phyloP scores from a whole-genome alignment of 2,329 filamentous ascomycete species.

The Calonectria hawksworthii region DNA sequence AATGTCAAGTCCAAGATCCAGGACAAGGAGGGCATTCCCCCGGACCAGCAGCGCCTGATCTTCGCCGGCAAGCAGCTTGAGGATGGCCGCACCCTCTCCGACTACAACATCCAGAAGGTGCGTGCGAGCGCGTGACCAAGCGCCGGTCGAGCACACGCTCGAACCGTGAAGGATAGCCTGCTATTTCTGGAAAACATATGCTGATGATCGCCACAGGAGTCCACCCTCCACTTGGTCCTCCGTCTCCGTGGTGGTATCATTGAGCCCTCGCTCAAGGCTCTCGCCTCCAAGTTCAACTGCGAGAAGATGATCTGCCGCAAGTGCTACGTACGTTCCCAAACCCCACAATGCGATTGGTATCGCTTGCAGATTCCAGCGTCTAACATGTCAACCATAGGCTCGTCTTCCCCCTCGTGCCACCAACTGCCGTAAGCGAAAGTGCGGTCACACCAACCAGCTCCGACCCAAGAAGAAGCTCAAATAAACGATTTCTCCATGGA shows the following conservation, averaged over 20 bases:
- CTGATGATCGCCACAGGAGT: slow-evolving; percentile 76
- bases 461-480: slow-evolving; percentile 99
- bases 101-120: slow-evolving; percentile 99
- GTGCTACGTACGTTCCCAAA: slow-evolving; percentile 88
- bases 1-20: slow-evolving; percentile 99
- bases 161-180: background rate
- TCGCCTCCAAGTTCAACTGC: slow-evolving; percentile 99
- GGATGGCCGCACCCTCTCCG: slow-evolving; percentile 95
- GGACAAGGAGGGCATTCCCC: slow-evolving; percentile 99
- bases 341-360: background rate
- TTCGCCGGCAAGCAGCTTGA: slow-evolving; percentile 99
- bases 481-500: slow-evolving; percentile 61
- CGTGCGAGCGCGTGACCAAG: slow-evolving; percentile 50
- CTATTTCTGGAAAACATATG: slow-evolving; percentile 15
- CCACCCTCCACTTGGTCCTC: slow-evolving; percentile 97
- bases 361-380: slow-evolving; percentile 7
- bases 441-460: slow-evolving; percentile 99
- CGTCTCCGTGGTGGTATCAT: slow-evolving; percentile 99
- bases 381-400: slow-evolving; percentile 59
- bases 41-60: slow-evolving; percentile 98
- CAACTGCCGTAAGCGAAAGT: slow-evolving; percentile 99
- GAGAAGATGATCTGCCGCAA: slow-evolving; percentile 99
- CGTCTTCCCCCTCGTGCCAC: slow-evolving; percentile 98
- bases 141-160: background rate
- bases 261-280: slow-evolving; percentile 97